Evolutionary conservation across 106 monocot species (phyloP), one percentile per base, ranked within the genome.

Genomic region (Acorus calamus): DNA sequence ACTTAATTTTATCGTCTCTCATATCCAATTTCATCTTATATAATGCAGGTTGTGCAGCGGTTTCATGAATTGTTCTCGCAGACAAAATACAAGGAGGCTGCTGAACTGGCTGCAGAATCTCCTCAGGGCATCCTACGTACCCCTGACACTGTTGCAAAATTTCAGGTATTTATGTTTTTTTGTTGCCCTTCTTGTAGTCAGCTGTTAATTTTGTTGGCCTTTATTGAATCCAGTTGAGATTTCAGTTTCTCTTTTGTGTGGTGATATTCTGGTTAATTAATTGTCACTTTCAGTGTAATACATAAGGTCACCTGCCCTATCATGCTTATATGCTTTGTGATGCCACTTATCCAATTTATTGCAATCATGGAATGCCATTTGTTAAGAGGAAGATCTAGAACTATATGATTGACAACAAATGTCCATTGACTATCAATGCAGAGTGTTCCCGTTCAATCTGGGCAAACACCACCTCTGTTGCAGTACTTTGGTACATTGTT

Each of bases 401-500:
- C 28, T 28, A 28, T 28, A 28, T 28, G 28, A 28, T 1, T 28
- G 28, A 28, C 28, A 28, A 0, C 28, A 28, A 28, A 28, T 28
- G 28, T 28, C 28, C 28, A 28, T 28, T 28, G 28, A 1, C 28
- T 55, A 8, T 8, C 52, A 8, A 28, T 74, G 60, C 79, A 96
- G 94, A 98, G 96, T 79, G 96, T 98, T 64, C 96, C 96, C 44
- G 91, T 98, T 7, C 96, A 98, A 85, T 48, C 83, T 73, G 96
- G 96, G 46, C 96, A 91, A 74, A 91, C 96, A 53, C 96, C 96
- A 58, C 96, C 96, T 41, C 62, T 96, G 42, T 65, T 96, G 69
- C 96, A 96, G 66, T 96, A 96, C 60, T 96, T 96, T 74, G 96
- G 96, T 11, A 96, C 96, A 71, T 77, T 96, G 74, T 70, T 96